phyloP scores from a whole-genome alignment of 2,329 filamentous ascomycete genomes.

The Fusarium miscanthi region DNA sequence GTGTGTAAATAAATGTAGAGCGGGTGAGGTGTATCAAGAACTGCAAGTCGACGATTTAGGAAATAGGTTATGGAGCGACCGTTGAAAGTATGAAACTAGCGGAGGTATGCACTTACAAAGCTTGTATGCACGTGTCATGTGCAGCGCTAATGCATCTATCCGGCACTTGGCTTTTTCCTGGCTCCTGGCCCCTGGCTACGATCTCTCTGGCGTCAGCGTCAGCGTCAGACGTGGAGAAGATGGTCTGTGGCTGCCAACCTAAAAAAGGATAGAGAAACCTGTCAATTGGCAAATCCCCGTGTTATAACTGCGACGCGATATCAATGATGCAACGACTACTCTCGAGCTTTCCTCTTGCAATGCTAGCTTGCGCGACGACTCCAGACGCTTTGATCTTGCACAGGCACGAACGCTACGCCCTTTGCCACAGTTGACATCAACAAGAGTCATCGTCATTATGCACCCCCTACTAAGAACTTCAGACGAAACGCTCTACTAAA shows the following conservation, averaged over 20 bases:
- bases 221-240: slow-evolving; percentile 17
- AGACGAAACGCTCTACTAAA: not conserved
- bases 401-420: slow-evolving; percentile 14
- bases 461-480: slow-evolving; percentile 23
- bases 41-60: slow-evolving; percentile 44
- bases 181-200: slow-evolving; percentile 16
- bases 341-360: slow-evolving; percentile 5
- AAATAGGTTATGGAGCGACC: slow-evolving; percentile 35
- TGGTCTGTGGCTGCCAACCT: not conserved
- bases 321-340: slow-evolving; percentile 18
- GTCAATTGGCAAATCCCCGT: slow-evolving; percentile 1
- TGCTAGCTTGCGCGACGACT: not conserved
- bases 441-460: slow-evolving; percentile 25
- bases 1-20: slow-evolving; percentile 3
- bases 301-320: slow-evolving; percentile 3
- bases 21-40: slow-evolving; percentile 41
- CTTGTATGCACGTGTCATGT: slow-evolving; percentile 11
- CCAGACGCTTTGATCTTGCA: slow-evolving; percentile 26
- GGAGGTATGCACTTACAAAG: slow-evolving; percentile 22
- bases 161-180: slow-evolving; percentile 11
- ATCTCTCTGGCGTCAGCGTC: slow-evolving; percentile 25
- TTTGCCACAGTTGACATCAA: slow-evolving; percentile 28
- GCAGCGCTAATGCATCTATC: slow-evolving; percentile 37
- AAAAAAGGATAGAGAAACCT: not conserved
- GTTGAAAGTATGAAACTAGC: slow-evolving; percentile 33